A percentile compares a stretch with the other conserved stretches of the same genome.
phyloP scores from a whole-genome alignment of 2,329 filamentous ascomycete genomes.

The Arthrobotrys pseudoclavata region DNA sequence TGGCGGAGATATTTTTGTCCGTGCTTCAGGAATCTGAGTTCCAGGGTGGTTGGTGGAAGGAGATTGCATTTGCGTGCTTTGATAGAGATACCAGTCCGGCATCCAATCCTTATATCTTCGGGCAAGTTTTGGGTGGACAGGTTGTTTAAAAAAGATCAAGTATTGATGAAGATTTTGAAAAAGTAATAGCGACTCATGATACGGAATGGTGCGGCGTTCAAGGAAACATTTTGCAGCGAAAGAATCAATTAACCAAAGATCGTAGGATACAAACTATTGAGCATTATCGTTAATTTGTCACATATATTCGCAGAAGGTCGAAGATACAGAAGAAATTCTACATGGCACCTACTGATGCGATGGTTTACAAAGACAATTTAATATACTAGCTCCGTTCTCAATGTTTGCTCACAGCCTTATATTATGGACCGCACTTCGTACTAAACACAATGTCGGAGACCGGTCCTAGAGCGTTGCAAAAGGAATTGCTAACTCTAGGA shows the following conservation, averaged over 20 bases:
- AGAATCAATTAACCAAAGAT: not conserved
- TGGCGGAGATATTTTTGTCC: conserved; percentile 75
- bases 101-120: conserved; percentile 65
- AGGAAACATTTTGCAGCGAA: conserved; percentile 7
- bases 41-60: conserved; percentile 75
- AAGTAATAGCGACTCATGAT: not conserved
- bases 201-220: conserved; percentile 12
- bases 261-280: not conserved
- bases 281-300: not conserved
- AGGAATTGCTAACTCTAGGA: too few relatives aligned
- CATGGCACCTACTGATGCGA: not conserved
- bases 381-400: too few relatives aligned
- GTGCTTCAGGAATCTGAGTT: conserved; percentile 75
- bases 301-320: not conserved
- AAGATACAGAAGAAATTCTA: not conserved
- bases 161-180: not conserved
- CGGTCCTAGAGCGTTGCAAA: too few relatives aligned
- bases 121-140: conserved; percentile 60
- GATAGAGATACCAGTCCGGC: conserved; percentile 65
- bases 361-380: not conserved
- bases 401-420: too few relatives aligned
- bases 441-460: too few relatives aligned
- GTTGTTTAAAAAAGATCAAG: conserved; percentile 25
- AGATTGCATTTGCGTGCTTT: conserved; percentile 73
- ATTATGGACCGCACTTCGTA: too few relatives aligned